Base-by-base conservation (phyloP, 495 filamentous ascomycete species). In the Oleoguttula mirabilis region DNA sequence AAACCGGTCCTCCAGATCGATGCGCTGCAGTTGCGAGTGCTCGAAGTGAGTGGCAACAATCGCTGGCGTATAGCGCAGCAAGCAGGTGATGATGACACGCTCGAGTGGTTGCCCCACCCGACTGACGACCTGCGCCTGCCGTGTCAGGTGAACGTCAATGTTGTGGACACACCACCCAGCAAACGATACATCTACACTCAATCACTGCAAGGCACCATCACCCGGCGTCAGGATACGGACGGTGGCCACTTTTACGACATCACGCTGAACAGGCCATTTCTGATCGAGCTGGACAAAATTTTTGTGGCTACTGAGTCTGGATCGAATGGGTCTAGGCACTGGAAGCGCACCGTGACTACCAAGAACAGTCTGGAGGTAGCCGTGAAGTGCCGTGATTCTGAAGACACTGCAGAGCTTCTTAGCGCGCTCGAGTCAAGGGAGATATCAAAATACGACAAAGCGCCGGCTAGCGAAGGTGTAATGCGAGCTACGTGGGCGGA, bases 271-370 rank as follows among this genome's bases (percentile, higher is more conserved):
- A 10, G 35, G 20, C 27, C 45, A 0, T 44, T 48, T 21, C 24
- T 5, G 7, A 41, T 53, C 19, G 23, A 36, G 39, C 30, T 52
- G 12, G 39, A 34, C 8, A 38, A 39, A 15, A 12, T 52, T 2
- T 47, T 48, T 23, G 22, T 25, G 1, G 39, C 21, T 7, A 16
- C 5, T 4, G 49, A 47, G 11, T 21, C 32, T 5, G 44, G 44
- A 8, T 23, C 3, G 2, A 37, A 40, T 17, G 46, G 46, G 1
- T 27, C 21, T 11, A 41, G 42, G 4, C 36, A 28, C 11, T 52
- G 50, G 50, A 52, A 43, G 20, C 17, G 40, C n/a, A 48, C 44
- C 4, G 27, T 48, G 20, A 48, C 34, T 19, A 22, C 19, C 2
- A 30, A 39, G 14, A 44, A 52, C 34, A 11, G 14, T 2, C 44